A percentile compares a stretch with the other conserved stretches of the same genome.
These are phyloP conservation scores for Trametes coccinea DNA, from an alignment of 768 basidiomycete species.

Conservation along the genomic window DNA sequence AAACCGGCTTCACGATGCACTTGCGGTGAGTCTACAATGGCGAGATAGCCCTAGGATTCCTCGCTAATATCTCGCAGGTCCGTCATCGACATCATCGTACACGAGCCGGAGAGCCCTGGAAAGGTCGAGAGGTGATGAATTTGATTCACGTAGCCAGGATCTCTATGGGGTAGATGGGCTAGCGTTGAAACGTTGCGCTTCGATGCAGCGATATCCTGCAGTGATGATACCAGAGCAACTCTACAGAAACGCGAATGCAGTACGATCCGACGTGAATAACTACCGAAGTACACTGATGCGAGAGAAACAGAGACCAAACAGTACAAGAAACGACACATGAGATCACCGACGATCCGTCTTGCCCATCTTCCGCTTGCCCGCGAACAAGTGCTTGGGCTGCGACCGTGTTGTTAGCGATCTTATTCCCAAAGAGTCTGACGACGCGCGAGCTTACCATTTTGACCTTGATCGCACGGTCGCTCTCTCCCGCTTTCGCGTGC, in stretches of 20 bases:
- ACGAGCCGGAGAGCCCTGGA: conserved; percentile 40
- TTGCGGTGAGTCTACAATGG: conserved; percentile 52
- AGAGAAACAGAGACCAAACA: conserved; percentile 1
- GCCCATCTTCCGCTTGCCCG: conserved; percentile 83
- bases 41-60: background rate
- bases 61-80: conserved; percentile 45
- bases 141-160: no score
- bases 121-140: no score
- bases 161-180: no score
- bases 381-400: conserved; percentile 84
- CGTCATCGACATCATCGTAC: conserved; percentile 74
- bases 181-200: no score
- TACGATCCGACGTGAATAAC: conserved; percentile 7
- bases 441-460: conserved; percentile 66
- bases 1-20: conserved; percentile 70
- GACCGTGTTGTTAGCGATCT: background rate
- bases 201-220: no score
- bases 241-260: background rate
- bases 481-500: conserved; percentile 89
- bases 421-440: conserved; percentile 1
- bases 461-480: conserved; percentile 75
- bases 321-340: no score
- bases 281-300: conserved; percentile 6
- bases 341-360: conserved; percentile 61
- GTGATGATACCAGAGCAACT: no score